phyloP scores from a whole-genome alignment of 2,329 filamentous ascomycete genomes.

The Trichophyton equinum region DNA sequence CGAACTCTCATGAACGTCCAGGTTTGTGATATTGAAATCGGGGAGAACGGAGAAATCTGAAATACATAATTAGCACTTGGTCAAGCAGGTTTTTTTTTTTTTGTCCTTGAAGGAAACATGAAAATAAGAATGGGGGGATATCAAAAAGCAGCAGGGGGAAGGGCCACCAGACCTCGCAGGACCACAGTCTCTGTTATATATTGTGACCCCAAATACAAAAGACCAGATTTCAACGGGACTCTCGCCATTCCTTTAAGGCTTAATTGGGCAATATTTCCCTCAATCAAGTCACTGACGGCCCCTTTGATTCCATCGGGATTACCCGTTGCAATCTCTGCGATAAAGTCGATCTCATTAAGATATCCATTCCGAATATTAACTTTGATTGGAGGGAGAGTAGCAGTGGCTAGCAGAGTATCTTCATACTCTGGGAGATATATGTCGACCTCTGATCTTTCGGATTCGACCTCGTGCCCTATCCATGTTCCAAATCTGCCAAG shows the following conservation, averaged over 20 bases:
- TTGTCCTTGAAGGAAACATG: background rate
- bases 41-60: conserved; percentile 62
- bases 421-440: conserved; percentile 76
- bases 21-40: conserved; percentile 64
- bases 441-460: conserved; percentile 55
- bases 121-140: conserved; percentile 14
- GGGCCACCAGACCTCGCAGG: conserved; percentile 57
- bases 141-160: conserved; percentile 9
- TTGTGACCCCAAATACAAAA: conserved; percentile 68
- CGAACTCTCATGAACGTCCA: conserved; percentile 64
- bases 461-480: conserved; percentile 65
- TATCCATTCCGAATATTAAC: conserved; percentile 68
- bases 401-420: conserved; percentile 64
- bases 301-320: conserved; percentile 63
- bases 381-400: conserved; percentile 59
- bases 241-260: conserved; percentile 61
- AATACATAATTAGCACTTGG: background rate
- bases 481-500: conserved; percentile 69
- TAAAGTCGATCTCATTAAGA: conserved; percentile 63
- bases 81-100: background rate
- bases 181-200: conserved; percentile 59
- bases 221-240: conserved; percentile 63
- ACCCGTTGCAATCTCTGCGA: conserved; percentile 63
- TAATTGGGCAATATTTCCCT: conserved; percentile 60
- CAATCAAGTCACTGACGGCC: conserved; percentile 79